These are phyloP conservation scores for Metschnikowia lachancei DNA, from an alignment of 805 yeast species.

Conservation along the genomic window DNA sequence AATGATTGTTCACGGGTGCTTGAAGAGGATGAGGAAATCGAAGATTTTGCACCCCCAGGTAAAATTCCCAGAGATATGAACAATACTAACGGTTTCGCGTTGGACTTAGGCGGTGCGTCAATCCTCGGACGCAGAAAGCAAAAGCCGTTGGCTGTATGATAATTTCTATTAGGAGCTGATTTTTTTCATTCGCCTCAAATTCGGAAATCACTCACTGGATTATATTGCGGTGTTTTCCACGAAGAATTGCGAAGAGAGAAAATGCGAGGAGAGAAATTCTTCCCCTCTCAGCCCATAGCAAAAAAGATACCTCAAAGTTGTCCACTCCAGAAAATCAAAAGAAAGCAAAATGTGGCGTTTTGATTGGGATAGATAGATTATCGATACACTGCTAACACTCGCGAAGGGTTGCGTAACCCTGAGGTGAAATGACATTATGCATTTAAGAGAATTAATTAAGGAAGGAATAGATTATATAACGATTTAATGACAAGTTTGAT, in stretches of 20 bases:
- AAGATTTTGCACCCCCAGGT: slow-evolving; percentile 15
- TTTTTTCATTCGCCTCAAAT: neutral
- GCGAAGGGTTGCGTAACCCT: too few species aligned
- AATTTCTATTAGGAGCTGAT: neutral
- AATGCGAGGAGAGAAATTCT: too few species aligned
- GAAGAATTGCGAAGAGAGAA: too few species aligned
- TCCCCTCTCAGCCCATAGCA: too few species aligned
- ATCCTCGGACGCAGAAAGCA: slow-evolving; percentile 46
- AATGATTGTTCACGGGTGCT: slow-evolving; percentile 25
- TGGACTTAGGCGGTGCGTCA: slow-evolving; percentile 52
- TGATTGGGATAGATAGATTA: too few species aligned
- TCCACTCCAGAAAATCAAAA: too few species aligned
- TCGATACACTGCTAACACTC: too few species aligned
- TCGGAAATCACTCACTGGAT: too few species aligned
- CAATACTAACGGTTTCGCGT: slow-evolving; percentile 34
- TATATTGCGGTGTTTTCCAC: too few species aligned
- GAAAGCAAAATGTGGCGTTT: too few species aligned
- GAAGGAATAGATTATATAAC: slow-evolving; percentile 5
- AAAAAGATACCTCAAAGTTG: too few species aligned
- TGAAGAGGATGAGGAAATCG: slow-evolving; percentile 41
- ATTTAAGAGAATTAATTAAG: neutral
- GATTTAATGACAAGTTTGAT: slow-evolving; percentile 7
- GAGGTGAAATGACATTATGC: slow-evolving; percentile 1
- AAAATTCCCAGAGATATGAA: slow-evolving; percentile 15
- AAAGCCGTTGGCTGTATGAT: slow-evolving; percentile 18